These are phyloP conservation scores for Coleophoma eucalyptorum DNA, from an alignment of 2,329 filamentous ascomycete genomes.

Conservation along the genomic window DNA sequence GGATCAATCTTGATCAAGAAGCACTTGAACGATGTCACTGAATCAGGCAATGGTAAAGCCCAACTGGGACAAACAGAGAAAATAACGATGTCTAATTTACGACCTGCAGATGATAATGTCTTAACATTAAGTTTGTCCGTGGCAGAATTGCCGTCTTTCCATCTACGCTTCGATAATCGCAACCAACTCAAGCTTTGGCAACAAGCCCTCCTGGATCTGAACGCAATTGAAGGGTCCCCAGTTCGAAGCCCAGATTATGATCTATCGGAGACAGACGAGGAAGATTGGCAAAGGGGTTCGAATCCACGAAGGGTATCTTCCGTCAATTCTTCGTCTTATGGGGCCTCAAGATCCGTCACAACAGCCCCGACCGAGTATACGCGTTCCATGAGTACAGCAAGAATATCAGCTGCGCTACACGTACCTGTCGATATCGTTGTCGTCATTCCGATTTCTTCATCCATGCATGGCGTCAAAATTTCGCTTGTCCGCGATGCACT, in stretches of 20 bases:
- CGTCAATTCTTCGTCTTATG: constrained; percentile 74
- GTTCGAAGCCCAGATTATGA: constrained; percentile 75
- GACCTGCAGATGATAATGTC: constrained; percentile 67
- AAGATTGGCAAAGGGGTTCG: constrained; percentile 69
- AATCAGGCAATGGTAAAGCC: constrained; percentile 52
- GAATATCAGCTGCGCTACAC: constrained; percentile 51
- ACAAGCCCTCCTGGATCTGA: constrained; percentile 79
- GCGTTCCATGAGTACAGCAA: constrained; percentile 44
- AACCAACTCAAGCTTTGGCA: constrained; percentile 88
- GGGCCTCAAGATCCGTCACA: constrained; percentile 74
- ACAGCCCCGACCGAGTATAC: constrained; percentile 94
- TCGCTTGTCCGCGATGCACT: constrained; percentile 88
- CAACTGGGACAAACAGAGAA: constrained; percentile 23
- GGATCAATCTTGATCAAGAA: constrained; percentile 98
- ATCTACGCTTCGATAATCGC: constrained; percentile 81
- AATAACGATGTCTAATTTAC: constrained; percentile 27
- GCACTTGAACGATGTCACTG: constrained; percentile 83
- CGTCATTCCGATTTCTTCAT: constrained; percentile 94
- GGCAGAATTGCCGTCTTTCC: constrained; percentile 87
- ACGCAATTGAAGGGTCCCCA: constrained; percentile 62
- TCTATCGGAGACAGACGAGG: constrained; percentile 80
- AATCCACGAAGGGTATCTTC: constrained; percentile 73
- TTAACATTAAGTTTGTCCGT: constrained; percentile 90
- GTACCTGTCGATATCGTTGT: constrained; percentile 94
- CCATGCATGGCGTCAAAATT: constrained; percentile 99